phyloP scores from a whole-genome alignment of 306 rosid species.

The Canavalia gladiata region DNA sequence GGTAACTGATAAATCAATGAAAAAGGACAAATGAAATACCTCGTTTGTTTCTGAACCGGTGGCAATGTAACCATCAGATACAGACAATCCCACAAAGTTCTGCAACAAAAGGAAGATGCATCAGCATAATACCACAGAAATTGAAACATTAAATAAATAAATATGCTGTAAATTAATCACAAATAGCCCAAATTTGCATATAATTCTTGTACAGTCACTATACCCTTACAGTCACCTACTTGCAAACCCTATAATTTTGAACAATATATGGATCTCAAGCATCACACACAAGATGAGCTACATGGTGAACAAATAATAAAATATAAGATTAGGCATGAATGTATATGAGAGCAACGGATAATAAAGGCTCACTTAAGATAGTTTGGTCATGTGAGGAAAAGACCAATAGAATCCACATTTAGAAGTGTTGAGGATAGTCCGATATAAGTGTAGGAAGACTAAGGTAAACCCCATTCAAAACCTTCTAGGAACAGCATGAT shows the following conservation, averaged over 20 bases:
- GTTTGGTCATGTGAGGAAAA: neutral
- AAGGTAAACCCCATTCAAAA: neutral
- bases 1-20: slow-evolving; percentile 11
- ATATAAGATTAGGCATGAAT: neutral
- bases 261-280: neutral
- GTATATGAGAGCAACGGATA: neutral
- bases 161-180: neutral
- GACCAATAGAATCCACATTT: neutral
- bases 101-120: slow-evolving; percentile 57
- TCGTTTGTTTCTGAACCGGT: slow-evolving; percentile 95
- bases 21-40: slow-evolving; percentile 52
- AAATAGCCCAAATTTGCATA: neutral
- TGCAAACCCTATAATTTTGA: neutral
- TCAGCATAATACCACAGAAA: slow-evolving; percentile 26
- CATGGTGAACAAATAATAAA: neutral
- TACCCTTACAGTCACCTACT: neutral
- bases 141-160: neutral
- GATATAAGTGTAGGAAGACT: neutral
- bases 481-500: neutral
- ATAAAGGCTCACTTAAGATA: neutral
- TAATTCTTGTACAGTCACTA: neutral
- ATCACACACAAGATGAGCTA: slow-evolving; percentile 12
- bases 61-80: slow-evolving; percentile 85
- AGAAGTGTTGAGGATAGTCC: neutral
- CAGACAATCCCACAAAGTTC: slow-evolving; percentile 93